A percentile compares a stretch with the other conserved stretches of the same genome.
phyloP scores from a whole-genome alignment of 257 asterid species.

The Ilex asprella region DNA sequence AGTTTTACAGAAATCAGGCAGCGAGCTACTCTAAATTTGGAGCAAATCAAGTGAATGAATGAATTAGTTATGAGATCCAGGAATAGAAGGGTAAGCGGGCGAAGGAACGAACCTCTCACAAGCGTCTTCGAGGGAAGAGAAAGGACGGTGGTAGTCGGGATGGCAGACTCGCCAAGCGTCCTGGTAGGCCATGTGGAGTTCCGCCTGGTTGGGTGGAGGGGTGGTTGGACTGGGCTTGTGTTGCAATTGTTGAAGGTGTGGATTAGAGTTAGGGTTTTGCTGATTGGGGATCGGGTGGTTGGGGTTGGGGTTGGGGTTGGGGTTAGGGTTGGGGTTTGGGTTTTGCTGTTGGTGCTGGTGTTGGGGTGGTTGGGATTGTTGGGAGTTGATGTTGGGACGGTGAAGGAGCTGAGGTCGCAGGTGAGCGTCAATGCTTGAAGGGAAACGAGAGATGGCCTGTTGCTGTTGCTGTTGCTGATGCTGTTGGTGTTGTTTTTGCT shows the following conservation, averaged over 20 bases:
- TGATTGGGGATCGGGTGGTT: constrained; percentile 17
- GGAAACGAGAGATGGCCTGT: constrained; percentile 87
- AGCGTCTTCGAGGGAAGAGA: constrained; percentile 87
- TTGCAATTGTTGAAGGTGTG: constrained; percentile 32
- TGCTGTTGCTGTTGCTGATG: constrained; percentile 55
- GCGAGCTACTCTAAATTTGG: too few relatives aligned
- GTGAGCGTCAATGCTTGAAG: constrained; percentile 91
- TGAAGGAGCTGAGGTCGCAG: constrained; percentile 79
- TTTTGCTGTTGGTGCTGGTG: constrained; percentile 8
- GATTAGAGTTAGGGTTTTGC: constrained; percentile 11
- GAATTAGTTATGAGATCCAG: neutral
- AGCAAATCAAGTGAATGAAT: too few relatives aligned
- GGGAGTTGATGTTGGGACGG: constrained; percentile 23
- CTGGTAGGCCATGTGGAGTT: constrained; percentile 86
- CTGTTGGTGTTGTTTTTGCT: constrained; percentile 36
- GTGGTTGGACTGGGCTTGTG: constrained; percentile 15
- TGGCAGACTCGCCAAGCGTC: constrained; percentile 99
- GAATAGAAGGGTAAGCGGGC: neutral
- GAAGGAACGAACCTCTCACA: constrained; percentile 54
- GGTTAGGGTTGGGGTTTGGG: constrained; percentile 26
- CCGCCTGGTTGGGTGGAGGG: constrained; percentile 18
- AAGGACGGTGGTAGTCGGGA: constrained; percentile 90
- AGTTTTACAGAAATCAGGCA: too few relatives aligned
- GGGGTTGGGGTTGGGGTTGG: constrained; percentile 14
- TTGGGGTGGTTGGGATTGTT: constrained; percentile 22